Base-by-base conservation (phyloP, 352 stramenopile genomes). In the Pythium sp. region DNA sequence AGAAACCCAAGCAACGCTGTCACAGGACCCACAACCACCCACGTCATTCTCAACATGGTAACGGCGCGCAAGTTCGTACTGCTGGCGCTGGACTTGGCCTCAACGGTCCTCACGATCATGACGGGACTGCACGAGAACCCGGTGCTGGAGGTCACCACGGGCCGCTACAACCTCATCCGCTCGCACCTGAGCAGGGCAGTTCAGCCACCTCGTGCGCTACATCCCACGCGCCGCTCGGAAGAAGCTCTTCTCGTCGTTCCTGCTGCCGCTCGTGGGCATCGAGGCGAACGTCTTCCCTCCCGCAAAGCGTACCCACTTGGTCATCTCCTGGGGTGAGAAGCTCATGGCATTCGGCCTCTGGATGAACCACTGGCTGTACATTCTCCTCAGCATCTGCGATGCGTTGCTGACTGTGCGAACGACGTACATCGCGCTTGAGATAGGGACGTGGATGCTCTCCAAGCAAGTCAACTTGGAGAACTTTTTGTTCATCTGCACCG, bases 351-450 rank as follows among this genome's bases (percentile, higher is more conserved):
- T 79, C 5, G 77, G 86, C 30, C 59, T 86, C 5, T 89, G 81
- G 81, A 84, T 87, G 67, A 89, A 87, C 67, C 79, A 89, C 58
- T 89, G 78, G 81, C 65, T 90, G 8, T 90, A 86, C 68, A 88
- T 87, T 15, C 32, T 75, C 6, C 54, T 90, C 5, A 87, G 80
- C 65, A 80, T 87, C 26, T 41, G 86, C 32, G 77, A 90, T n/a
- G 69, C 78, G 3, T 54, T 87, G 5, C 54, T 77, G 1, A 86
- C 70, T 47, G 18, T 88, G 1, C 80, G 80, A 0, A 72, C 77
- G 59, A 82, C 70, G 4, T 87, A 86, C 53, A 71, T 75, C n/a
- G 71, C 77, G 7, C 69, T 81, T 20, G 61, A 84, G 28, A 76
- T 87, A 11, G 81, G 77, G 11, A 75, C 77, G 56, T 89, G 69